Evolutionary conservation across 208 protist genomes (phyloP).

Genomic region (Trypanosoma platydactyli): DNA sequence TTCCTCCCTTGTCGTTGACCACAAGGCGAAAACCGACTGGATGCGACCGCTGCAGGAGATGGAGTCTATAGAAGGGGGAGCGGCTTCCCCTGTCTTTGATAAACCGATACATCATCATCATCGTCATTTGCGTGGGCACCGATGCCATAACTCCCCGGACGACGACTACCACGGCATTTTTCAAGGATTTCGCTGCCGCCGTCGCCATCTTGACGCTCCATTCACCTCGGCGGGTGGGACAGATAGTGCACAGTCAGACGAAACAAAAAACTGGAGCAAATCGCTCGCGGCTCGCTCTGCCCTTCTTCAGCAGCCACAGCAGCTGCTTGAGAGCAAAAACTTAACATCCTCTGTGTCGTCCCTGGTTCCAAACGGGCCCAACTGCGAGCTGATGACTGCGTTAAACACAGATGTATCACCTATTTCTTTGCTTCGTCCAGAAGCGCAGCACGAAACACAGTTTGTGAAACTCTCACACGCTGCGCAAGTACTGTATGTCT

Average conservation of each 20-base stretch:
- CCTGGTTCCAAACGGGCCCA: no score
- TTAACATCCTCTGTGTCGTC: not conserved
- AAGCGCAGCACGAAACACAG: not conserved
- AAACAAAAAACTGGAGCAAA: not conserved
- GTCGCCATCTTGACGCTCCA: not conserved
- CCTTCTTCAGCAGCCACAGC: conserved; percentile 22
- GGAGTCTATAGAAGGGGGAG: not conserved
- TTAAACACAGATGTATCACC: not conserved
- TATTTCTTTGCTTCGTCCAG: not conserved
- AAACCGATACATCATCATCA: no score
- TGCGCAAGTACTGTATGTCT: conserved; percentile 67
- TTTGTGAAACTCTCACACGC: conserved; percentile 54
- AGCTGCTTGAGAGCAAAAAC: conserved; percentile 17
- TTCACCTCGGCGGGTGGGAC: not conserved
- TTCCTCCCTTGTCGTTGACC: not conserved
- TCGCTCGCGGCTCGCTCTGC: conserved; percentile 28
- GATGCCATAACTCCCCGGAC: not conserved
- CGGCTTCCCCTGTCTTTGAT: not conserved
- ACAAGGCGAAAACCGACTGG: not conserved
- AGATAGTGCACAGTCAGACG: not conserved
- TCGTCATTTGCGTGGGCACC: no score
- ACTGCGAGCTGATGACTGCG: not conserved
- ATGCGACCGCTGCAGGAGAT: conserved; percentile 25
- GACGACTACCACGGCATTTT: conserved; percentile 25
- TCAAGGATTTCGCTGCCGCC: not conserved